phyloP scores from a whole-genome alignment of 345 rosid genomes.

The Brassica carinata region DNA sequence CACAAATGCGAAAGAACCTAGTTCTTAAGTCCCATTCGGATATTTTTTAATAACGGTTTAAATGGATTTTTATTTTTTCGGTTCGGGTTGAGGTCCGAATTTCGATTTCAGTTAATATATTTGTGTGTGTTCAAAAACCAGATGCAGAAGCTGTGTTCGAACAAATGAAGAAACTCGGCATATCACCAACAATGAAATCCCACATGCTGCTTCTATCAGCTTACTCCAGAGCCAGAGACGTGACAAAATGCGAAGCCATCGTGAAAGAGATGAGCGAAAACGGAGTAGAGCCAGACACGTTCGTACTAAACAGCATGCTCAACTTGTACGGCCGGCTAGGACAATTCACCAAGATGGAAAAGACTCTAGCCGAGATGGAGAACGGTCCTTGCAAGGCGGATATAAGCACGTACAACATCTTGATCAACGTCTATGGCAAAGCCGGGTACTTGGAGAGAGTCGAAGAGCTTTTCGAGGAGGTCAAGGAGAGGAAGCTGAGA shows the following conservation, averaged over 20 bases:
- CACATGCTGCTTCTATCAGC: conserved; percentile 93
- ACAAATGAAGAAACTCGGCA: conserved; percentile 78
- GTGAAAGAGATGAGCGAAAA: conserved; percentile 68
- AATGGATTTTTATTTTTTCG: no score
- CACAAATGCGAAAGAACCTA: no score
- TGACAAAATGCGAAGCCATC: conserved; percentile 70
- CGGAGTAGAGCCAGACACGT: conserved; percentile 80
- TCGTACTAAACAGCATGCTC: conserved; percentile 78
- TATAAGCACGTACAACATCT: conserved; percentile 83
- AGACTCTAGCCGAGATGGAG: conserved; percentile 65
- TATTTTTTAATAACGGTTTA: no score
- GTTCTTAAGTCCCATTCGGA: no score
- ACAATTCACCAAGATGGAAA: conserved; percentile 78
- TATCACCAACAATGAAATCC: conserved; percentile 86
- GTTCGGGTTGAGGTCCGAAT: no score
- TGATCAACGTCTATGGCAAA: conserved; percentile 77
- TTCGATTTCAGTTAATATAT: not conserved
- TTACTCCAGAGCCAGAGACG: conserved; percentile 66
- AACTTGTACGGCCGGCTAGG: conserved; percentile 81
- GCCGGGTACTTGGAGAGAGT: conserved; percentile 75
- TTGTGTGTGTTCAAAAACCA: conserved; percentile 9
- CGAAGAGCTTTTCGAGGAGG: conserved; percentile 57
- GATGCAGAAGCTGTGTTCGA: conserved; percentile 84
- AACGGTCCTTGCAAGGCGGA: conserved; percentile 60
- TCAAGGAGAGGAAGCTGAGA: conserved; percentile 46